phyloP scores from a whole-genome alignment of 225 moss, liverwort and hornwort genomes.

The Pseudisothecium myosuroides region DNA sequence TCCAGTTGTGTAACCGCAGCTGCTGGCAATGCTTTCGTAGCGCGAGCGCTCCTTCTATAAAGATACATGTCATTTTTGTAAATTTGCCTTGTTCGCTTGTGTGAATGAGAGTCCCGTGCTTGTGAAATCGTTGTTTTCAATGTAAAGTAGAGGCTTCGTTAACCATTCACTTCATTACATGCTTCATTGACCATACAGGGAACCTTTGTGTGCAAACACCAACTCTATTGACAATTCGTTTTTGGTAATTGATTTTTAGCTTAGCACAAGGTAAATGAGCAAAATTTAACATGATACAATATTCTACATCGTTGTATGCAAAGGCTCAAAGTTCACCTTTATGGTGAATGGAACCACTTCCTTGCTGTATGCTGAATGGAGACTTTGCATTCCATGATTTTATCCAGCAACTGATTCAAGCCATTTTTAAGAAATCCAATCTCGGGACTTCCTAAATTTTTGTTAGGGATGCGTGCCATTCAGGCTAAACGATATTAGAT shows the following conservation, averaged over 20 bases:
- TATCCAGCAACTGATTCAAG: too few relatives aligned
- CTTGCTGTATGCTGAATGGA: too few relatives aligned
- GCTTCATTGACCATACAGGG: too few relatives aligned
- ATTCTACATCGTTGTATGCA: too few relatives aligned
- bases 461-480: neutral
- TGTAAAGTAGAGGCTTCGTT: neutral
- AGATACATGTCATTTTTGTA: neutral
- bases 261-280: neutral
- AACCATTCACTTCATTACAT: neutral
- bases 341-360: too few relatives aligned
- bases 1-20: neutral
- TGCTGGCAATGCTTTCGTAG: neutral
- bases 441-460: neutral
- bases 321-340: too few relatives aligned
- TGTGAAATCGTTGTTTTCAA: neutral
- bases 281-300: too few relatives aligned
- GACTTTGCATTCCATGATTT: too few relatives aligned
- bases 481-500: neutral
- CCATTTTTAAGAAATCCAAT: too few relatives aligned
- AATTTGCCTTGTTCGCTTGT: too few relatives aligned
- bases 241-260: neutral
- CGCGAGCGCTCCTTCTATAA: neutral
- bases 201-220: neutral
- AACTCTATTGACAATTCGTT: neutral
- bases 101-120: accelerated